Conservation (phyloP, 2,329 filamentous ascomycete genomes). For the Botryotinia narcissicola region DNA sequence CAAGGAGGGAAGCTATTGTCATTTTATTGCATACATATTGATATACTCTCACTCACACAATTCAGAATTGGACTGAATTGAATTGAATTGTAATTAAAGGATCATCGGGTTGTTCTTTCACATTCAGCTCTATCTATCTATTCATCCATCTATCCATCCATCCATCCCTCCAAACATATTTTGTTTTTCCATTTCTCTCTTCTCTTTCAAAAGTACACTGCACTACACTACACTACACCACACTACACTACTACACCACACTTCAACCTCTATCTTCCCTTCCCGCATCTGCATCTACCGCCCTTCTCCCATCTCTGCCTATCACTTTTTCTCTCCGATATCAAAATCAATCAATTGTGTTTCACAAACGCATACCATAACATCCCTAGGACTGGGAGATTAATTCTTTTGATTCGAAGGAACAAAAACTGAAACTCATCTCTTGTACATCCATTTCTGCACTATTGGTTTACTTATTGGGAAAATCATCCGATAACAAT, state of each 20-base stretch:
- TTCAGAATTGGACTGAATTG: no score
- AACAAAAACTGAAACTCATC: not conserved
- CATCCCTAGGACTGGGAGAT: not conserved
- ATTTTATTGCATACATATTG: not conserved
- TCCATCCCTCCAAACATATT: not conserved
- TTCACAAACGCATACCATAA: not conserved
- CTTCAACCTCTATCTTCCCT: not conserved
- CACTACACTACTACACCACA: not conserved
- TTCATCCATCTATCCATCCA: not conserved
- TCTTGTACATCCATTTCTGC: not conserved
- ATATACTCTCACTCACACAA: no score
- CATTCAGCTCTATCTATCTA: no score
- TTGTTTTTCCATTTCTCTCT: not conserved
- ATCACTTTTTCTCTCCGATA: not conserved
- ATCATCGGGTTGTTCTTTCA: no score
- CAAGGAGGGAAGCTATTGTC: not conserved
- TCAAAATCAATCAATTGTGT: not conserved
- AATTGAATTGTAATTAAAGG: no score
- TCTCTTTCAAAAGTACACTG: not conserved
- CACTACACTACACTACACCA: not conserved
- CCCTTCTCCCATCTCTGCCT: not conserved
- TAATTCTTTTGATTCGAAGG: not conserved
- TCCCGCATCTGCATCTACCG: not conserved
- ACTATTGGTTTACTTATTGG: not conserved
- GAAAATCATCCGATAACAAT: conserved; percentile 8